Percentiles rank a stretch among this genome's conserved stretches.
phyloP scores from a whole-genome alignment of 2,329 filamentous ascomycete species.

The Emergomyces africanus region DNA sequence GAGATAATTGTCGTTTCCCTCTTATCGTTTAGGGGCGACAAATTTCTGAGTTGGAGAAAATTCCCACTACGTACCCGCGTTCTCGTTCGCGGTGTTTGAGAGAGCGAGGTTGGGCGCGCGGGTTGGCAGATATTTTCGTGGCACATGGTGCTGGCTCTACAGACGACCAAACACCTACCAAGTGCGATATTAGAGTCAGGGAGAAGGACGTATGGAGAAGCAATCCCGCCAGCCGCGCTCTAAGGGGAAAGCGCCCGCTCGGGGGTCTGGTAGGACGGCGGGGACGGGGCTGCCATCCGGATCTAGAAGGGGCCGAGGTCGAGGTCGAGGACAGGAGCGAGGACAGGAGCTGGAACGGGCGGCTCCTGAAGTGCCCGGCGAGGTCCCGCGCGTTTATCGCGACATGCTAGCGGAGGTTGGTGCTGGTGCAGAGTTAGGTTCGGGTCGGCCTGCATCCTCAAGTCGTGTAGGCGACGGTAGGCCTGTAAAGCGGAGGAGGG shows the following conservation, averaged over 20 bases:
- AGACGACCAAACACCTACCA: background rate
- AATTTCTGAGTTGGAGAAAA: too few species aligned
- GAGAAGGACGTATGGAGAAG: background rate
- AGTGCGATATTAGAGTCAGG: background rate
- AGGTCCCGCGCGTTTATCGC: conserved; percentile 32
- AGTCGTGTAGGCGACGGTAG: conserved; percentile 1
- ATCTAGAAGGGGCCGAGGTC: background rate
- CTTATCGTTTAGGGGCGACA: too few species aligned
- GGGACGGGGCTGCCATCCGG: background rate
- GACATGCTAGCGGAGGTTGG: conserved; percentile 32
- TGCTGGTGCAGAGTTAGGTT: background rate
- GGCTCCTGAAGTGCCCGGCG: conserved; percentile 3
- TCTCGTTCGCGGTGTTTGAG: too few species aligned
- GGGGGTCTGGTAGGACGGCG: background rate
- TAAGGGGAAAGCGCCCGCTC: background rate
- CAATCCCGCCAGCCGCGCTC: background rate
- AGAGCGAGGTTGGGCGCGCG: too few species aligned
- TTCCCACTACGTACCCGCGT: too few species aligned
- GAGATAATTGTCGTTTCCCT: background rate
- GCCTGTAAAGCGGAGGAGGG: conserved; percentile 11
- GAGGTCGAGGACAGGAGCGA: background rate
- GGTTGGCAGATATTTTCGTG: too few species aligned
- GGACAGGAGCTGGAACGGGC: background rate
- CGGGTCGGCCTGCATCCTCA: conserved; percentile 1
- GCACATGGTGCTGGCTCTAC: background rate